These are phyloP conservation scores for Malassezia vespertilionis DNA, from an alignment of 1,284 basidiomycete genomes.

Conservation along the genomic window DNA sequence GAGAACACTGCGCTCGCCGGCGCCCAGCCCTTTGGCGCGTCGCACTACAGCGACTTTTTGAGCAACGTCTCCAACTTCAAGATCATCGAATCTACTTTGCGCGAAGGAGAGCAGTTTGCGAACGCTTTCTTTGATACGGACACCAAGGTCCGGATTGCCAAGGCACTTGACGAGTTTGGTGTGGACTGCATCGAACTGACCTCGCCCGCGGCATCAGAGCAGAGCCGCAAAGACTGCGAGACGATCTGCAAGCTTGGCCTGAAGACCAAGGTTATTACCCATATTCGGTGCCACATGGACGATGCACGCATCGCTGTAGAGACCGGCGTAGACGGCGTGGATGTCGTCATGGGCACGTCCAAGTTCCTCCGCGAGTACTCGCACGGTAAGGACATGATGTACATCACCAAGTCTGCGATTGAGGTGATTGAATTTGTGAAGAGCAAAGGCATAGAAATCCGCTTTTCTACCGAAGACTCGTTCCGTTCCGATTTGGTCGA, in stretches of 20 bases:
- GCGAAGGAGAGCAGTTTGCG: conserved; percentile 97
- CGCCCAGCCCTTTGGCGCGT: conserved; percentile 28
- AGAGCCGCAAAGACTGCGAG: conserved; percentile 88
- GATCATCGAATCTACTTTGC: conserved; percentile 91
- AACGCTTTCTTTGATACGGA: conserved; percentile 99
- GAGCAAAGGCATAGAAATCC: conserved; percentile 98
- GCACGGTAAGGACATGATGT: conserved; percentile 99
- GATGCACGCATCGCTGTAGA: conserved; percentile 97
- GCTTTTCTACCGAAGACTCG: conserved; percentile 98
- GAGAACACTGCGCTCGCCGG: conserved; percentile 19
- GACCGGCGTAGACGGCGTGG: conserved; percentile 94
- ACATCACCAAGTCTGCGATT: conserved; percentile 93
- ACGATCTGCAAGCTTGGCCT: conserved; percentile 98
- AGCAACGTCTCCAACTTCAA: conserved; percentile 49
- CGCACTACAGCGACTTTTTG: conserved; percentile 38
- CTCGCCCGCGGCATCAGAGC: conserved; percentile 92
- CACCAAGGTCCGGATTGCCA: conserved; percentile 99
- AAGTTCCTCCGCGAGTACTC: conserved; percentile 99
- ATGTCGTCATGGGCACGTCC: conserved; percentile 97
- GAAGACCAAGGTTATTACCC: conserved; percentile 93
- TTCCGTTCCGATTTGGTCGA: conserved; percentile 99
- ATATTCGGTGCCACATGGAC: conserved; percentile 99
- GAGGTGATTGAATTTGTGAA: conserved; percentile 99
- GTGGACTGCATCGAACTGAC: conserved; percentile 99
- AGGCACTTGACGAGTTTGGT: conserved; percentile 57